phyloP scores from a whole-genome alignment of 2,329 filamentous ascomycete genomes.

The Aciculosporium take region DNA sequence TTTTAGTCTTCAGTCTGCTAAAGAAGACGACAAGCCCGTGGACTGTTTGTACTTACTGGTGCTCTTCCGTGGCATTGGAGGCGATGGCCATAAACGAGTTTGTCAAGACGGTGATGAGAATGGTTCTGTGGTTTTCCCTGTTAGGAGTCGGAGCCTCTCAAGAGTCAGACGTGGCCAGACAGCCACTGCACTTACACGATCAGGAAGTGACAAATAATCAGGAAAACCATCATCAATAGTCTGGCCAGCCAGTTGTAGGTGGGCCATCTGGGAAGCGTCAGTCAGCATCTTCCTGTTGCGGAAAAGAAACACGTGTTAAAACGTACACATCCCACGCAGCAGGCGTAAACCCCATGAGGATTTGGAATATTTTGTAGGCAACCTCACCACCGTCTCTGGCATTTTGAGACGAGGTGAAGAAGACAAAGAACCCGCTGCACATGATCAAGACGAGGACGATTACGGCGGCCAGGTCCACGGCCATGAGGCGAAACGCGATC shows the following conservation, averaged over 20 bases:
- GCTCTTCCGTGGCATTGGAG: slow-evolving; percentile 84
- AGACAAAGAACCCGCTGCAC: slow-evolving; percentile 91
- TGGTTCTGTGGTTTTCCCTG: slow-evolving; percentile 43
- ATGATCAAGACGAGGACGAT: slow-evolving; percentile 72
- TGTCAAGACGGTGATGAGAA: slow-evolving; percentile 87
- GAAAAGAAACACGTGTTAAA: too few relatives aligned
- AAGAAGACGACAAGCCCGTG: background rate
- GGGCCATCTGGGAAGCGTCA: slow-evolving; percentile 41
- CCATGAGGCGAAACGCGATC: slow-evolving; percentile 90
- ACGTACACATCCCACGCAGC: slow-evolving; percentile 79
- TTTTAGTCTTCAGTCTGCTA: slow-evolving; percentile 5
- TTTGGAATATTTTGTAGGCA: slow-evolving; percentile 86
- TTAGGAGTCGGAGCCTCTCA: background rate
- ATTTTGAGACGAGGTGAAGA: slow-evolving; percentile 70
- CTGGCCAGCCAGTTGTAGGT: slow-evolving; percentile 67
- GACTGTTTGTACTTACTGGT: slow-evolving; percentile 38
- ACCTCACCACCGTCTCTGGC: slow-evolving; percentile 57
- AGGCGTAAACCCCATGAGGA: slow-evolving; percentile 90
- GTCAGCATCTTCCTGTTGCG: background rate
- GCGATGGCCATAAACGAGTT: slow-evolving; percentile 95
- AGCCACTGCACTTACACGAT: slow-evolving; percentile 45
- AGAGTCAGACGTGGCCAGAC: too few relatives aligned
- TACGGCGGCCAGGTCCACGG: slow-evolving; percentile 72
- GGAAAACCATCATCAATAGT: slow-evolving; percentile 60
- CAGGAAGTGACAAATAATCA: slow-evolving; percentile 91